Evolutionary conservation across 129 eudicot species (phyloP).

Genomic region (Escallonia rubra): DNA sequence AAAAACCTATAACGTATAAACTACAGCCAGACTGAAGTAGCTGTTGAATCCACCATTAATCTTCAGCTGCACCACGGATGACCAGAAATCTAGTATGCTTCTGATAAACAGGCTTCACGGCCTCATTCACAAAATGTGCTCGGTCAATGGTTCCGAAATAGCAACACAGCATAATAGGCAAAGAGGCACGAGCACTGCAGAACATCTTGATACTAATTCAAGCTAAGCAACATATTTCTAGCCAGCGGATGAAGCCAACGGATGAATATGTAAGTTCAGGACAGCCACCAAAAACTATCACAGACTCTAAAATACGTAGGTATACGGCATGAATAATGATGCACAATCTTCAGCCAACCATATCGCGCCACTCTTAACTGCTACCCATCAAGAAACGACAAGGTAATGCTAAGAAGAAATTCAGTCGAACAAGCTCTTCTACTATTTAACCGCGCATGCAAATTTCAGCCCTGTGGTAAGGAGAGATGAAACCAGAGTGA

Average conservation of each 20-base stretch:
- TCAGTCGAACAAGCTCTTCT: slow-evolving; percentile 34
- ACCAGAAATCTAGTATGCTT: slow-evolving; percentile 31
- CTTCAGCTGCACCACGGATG: slow-evolving; percentile 24
- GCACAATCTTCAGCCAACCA: slow-evolving; percentile 33
- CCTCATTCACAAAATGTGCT: slow-evolving; percentile 39
- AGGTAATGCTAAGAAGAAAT: slow-evolving; percentile 19
- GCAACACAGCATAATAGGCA: slow-evolving; percentile 21
- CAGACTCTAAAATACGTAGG: neutral
- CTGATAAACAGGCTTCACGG: slow-evolving; percentile 46
- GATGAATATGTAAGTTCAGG: slow-evolving; percentile 9
- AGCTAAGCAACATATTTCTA: slow-evolving; percentile 4
- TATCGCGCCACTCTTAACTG: slow-evolving; percentile 30
- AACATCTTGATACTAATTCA: slow-evolving; percentile 40
- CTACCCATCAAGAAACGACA: slow-evolving; percentile 29
- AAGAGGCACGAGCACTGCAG: slow-evolving; percentile 28
- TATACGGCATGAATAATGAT: slow-evolving; percentile 27
- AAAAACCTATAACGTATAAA: slow-evolving; percentile 27
- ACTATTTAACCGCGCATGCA: slow-evolving; percentile 27
- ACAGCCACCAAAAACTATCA: slow-evolving; percentile 23
- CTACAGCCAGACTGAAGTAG: slow-evolving; percentile 43
- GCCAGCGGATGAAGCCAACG: neutral
- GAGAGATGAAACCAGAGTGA: neutral
- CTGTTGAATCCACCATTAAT: slow-evolving; percentile 38
- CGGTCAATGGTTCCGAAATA: slow-evolving; percentile 22
- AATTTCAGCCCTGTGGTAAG: slow-evolving; percentile 42